phyloP scores from a whole-genome alignment of 192 early-diverging fungal species.

The Mortierella hygrophila region DNA sequence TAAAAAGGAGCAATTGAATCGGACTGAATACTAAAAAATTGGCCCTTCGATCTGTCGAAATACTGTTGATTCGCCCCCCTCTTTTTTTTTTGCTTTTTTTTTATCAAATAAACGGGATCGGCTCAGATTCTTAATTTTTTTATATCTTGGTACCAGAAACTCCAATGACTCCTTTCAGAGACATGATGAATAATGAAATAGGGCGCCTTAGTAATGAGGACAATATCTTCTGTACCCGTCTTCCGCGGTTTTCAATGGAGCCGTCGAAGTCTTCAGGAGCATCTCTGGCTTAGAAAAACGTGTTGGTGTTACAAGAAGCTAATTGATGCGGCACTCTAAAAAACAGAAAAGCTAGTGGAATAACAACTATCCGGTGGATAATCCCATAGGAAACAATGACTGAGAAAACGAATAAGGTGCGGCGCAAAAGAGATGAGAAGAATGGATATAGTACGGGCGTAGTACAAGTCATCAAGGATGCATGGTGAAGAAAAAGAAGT shows the following conservation, averaged over 20 bases:
- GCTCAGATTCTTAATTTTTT: neutral
- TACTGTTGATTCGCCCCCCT: slow-evolving; percentile 3
- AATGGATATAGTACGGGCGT: neutral
- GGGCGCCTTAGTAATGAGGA: neutral
- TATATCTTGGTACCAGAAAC: neutral
- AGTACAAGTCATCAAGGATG: neutral
- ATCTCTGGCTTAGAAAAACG: too few species aligned
- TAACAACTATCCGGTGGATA: neutral
- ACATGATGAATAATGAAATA: neutral
- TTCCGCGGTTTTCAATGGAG: too few species aligned
- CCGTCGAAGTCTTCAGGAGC: too few species aligned
- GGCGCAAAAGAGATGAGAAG: neutral
- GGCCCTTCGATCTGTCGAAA: slow-evolving; percentile 2
- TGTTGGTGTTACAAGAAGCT: neutral
- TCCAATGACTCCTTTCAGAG: neutral
- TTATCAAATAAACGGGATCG: neutral
- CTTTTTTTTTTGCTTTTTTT: neutral
- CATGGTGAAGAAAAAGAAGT: neutral
- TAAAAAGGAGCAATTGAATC: neutral
- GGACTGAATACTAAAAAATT: neutral
- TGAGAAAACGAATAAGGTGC: neutral
- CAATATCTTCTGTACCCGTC: too few species aligned
- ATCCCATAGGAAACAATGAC: neutral
- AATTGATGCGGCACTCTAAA: neutral
- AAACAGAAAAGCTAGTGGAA: neutral